These are phyloP conservation scores for Lithohypha guttulata DNA, from an alignment of 2,329 filamentous ascomycete species.

Conservation along the genomic window DNA sequence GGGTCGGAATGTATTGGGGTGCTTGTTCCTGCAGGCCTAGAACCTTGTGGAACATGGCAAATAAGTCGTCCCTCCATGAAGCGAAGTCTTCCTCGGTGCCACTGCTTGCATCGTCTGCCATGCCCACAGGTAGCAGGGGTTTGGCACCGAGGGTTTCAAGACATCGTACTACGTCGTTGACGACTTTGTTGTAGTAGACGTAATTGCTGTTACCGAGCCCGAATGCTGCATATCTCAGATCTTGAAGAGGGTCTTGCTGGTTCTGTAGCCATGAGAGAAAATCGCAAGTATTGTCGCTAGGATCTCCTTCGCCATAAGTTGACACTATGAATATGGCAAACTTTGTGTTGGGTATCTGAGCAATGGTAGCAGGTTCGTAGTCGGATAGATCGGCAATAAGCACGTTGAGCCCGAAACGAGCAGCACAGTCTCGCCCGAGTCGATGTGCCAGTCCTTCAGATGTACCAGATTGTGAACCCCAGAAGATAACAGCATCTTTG, in stretches of 20 bases:
- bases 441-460: constrained; percentile 18
- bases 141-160: constrained; percentile 65
- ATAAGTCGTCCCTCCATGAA: constrained; percentile 94
- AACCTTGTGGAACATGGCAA: constrained; percentile 61
- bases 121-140: constrained; percentile 68
- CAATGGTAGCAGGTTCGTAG: constrained; percentile 80
- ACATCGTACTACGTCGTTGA: constrained; percentile 69
- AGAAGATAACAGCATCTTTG: constrained; percentile 47
- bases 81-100: constrained; percentile 96
- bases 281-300: constrained; percentile 87
- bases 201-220: constrained; percentile 95
- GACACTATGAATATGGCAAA: constrained; percentile 82
- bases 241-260: constrained; percentile 57
- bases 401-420: constrained; percentile 76
- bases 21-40: constrained; percentile 81
- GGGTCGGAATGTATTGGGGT: constrained; percentile 76
- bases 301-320: constrained; percentile 91
- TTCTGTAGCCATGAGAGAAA: constrained; percentile 74
- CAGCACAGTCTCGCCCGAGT: constrained; percentile 15
- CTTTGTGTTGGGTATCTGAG: constrained; percentile 70
- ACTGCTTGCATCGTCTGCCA: constrained; percentile 84
- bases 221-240: constrained; percentile 68
- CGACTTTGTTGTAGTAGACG: constrained; percentile 93
- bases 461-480: constrained; percentile 21
- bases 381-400: constrained; percentile 92